Conservation (phyloP, 805 yeast species). For the Danielia reshetovae region DNA sequence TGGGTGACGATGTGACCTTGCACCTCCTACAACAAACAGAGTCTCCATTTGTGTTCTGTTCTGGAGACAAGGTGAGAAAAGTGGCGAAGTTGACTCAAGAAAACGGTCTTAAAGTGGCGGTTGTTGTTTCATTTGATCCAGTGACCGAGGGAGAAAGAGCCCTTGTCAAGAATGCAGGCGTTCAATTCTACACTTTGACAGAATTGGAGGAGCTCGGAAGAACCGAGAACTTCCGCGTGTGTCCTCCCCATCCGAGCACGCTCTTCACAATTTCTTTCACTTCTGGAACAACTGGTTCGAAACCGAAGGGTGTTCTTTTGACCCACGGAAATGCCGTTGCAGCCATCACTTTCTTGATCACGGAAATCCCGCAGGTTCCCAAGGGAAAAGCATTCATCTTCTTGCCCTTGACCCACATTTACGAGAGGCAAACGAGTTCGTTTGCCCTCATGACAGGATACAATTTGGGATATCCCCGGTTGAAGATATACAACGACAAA, state of each 20-base stretch:
- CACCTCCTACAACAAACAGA: slow-evolving; percentile 18
- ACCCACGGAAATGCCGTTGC: slow-evolving; percentile 51
- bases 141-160: not conserved
- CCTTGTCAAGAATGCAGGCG: slow-evolving; percentile 1
- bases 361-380: slow-evolving; percentile 15
- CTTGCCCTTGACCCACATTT: slow-evolving; percentile 59
- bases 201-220: slow-evolving; percentile 30
- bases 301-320: slow-evolving; percentile 65
- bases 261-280: slow-evolving; percentile 57
- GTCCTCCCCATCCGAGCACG: slow-evolving; percentile 48
- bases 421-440: slow-evolving; percentile 46
- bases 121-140: not conserved
- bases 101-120: not conserved
- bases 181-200: slow-evolving; percentile 29
- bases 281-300: slow-evolving; percentile 68
- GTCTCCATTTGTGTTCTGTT: slow-evolving; percentile 16
- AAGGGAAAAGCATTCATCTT: slow-evolving; percentile 22
- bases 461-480: slow-evolving; percentile 48
- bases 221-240: slow-evolving; percentile 23
- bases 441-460: slow-evolving; percentile 46
- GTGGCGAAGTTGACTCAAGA: slow-evolving; percentile 13
- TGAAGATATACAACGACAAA: slow-evolving; percentile 8
- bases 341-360: slow-evolving; percentile 36
- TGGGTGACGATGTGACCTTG: slow-evolving; percentile 17
- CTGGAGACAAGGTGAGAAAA: slow-evolving; percentile 14